These are phyloP conservation scores for Microbotryum intermedium DNA, from an alignment of 1,284 basidiomycete species.

Conservation along the genomic window DNA sequence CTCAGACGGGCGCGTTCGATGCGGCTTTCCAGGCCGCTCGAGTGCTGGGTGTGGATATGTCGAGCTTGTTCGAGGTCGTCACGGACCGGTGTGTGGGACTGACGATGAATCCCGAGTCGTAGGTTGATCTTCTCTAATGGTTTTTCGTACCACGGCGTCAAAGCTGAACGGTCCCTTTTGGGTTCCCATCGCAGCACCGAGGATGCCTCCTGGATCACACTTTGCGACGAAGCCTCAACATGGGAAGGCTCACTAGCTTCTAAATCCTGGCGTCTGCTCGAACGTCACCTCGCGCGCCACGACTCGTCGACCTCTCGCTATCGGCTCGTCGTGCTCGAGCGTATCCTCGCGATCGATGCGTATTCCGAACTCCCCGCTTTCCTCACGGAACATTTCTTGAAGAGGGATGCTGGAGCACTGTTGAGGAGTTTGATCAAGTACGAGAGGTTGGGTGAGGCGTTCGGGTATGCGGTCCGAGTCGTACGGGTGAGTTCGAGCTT, in stretches of 20 bases:
- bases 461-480: constrained; percentile 61
- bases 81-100: constrained; percentile 70
- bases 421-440: constrained; percentile 64
- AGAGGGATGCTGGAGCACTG: constrained; percentile 65
- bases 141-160: constrained; percentile 37
- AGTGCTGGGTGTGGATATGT: constrained; percentile 73
- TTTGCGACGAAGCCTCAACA: constrained; percentile 61
- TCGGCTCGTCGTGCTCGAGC: constrained; percentile 56
- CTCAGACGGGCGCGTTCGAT: constrained; percentile 70
- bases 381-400: constrained; percentile 63
- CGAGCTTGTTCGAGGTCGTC: constrained; percentile 69
- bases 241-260: constrained; percentile 74
- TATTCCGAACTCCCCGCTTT: constrained; percentile 65
- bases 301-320: constrained; percentile 68
- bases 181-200: constrained; percentile 50
- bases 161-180: constrained; percentile 12
- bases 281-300: constrained; percentile 65
- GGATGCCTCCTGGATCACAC: constrained; percentile 67
- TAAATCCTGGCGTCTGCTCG: constrained; percentile 80
- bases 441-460: constrained; percentile 68
- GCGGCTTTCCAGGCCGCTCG: constrained; percentile 69
- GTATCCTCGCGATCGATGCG: constrained; percentile 58
- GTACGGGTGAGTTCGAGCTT: constrained; percentile 53
- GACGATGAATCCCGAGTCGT: constrained; percentile 13
- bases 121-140: constrained; percentile 36